Evolutionary conservation across 192 early-diverging fungal species (phyloP).

Genomic region (Umbelopsis vinacea): DNA sequence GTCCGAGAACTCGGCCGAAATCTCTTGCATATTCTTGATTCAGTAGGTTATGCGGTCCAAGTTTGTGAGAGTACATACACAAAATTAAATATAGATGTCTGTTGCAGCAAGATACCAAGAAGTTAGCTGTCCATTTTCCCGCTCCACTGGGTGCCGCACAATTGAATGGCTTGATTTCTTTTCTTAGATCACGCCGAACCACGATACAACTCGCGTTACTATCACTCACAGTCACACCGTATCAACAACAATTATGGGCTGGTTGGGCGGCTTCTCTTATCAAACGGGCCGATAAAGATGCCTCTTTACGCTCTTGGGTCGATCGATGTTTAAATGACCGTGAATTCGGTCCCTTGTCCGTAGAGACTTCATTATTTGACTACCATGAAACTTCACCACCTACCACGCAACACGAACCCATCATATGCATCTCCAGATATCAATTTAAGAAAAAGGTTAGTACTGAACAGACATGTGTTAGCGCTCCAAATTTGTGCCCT

Average conservation of each 20-base stretch:
- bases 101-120: conserved; percentile 6
- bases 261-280: neutral
- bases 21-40: conserved; percentile 12
- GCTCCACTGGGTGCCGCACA: neutral
- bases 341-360: neutral
- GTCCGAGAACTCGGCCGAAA: conserved; percentile 8
- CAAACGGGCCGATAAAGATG: neutral
- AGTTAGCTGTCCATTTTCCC: conserved; percentile 13
- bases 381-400: neutral
- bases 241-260: conserved; percentile 1
- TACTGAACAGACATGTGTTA: neutral
- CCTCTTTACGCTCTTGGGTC: neutral
- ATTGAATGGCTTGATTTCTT: neutral
- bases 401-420: neutral
- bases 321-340: conserved; percentile 2
- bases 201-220: neutral
- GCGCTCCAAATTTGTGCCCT: neutral
- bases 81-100: neutral
- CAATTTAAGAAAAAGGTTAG: neutral
- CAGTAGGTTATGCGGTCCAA: neutral
- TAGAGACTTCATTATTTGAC: neutral
- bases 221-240: neutral
- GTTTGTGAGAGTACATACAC: neutral
- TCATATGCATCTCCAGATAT: neutral
- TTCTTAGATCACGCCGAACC: neutral